Evolutionary conservation across 768 basidiomycete genomes (phyloP).

Genomic region (Rhodotorula kratochvilovae): DNA sequence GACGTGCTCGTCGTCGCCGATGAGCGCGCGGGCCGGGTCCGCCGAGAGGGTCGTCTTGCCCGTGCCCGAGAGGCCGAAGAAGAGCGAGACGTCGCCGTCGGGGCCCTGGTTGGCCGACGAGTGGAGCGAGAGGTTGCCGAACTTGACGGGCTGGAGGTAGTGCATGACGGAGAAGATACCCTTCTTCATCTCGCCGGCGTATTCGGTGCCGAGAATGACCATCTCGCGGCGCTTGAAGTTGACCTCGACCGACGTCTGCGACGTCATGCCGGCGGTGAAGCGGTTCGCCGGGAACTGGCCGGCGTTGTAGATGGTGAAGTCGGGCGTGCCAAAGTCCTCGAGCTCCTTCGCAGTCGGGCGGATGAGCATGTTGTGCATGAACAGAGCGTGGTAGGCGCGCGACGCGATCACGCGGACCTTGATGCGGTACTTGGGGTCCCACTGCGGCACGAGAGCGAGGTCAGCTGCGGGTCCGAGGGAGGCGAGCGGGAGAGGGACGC

Average conservation of each 20-base stretch:
- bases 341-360: constrained; percentile 94
- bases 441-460: constrained; percentile 73
- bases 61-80: constrained; percentile 97
- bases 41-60: constrained; percentile 98
- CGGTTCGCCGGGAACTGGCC: constrained; percentile 99
- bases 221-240: constrained; percentile 99
- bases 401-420: constrained; percentile 99
- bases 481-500: neutral
- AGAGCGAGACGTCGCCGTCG: constrained; percentile 87
- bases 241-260: constrained; percentile 96
- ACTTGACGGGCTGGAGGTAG: constrained; percentile 97
- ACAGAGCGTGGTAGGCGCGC: constrained; percentile 93
- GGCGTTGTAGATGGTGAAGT: constrained; percentile 98
- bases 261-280: constrained; percentile 95
- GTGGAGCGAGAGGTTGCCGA: constrained; percentile 93
- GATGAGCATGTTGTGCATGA: constrained; percentile 55
- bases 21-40: constrained; percentile 85
- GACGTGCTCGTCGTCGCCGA: constrained; percentile 99
- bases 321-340: constrained; percentile 89
- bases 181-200: constrained; percentile 84
- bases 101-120: constrained; percentile 95
- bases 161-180: constrained; percentile 99
- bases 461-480: neutral
- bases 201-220: constrained; percentile 83
- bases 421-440: constrained; percentile 99